Percentiles rank a stretch among this genome's conserved stretches.
phyloP scores from a whole-genome alignment of 257 asterid genomes.

The Nicotiana tabacum region DNA sequence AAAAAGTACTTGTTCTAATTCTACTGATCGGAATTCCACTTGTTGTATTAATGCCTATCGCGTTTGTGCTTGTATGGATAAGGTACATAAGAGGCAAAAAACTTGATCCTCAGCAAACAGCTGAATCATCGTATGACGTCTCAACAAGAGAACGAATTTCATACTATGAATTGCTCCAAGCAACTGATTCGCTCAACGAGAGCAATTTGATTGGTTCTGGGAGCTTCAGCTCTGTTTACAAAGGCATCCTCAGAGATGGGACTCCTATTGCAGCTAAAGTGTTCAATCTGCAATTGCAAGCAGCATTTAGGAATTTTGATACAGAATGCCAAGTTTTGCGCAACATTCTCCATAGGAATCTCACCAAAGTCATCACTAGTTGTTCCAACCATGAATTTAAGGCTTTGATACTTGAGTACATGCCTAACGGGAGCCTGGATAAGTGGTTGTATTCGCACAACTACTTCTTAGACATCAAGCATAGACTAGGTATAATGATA shows the following conservation, averaged over 20 bases:
- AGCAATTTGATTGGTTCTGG: background rate
- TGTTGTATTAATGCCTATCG: background rate
- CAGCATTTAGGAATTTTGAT: too few relatives aligned
- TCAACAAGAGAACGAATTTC: background rate
- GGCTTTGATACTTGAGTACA: background rate
- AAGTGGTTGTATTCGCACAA: constrained; percentile 10
- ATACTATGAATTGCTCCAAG: background rate
- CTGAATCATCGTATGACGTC: too few relatives aligned
- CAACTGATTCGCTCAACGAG: background rate
- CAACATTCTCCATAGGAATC: constrained; percentile 8
- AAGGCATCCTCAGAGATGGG: background rate
- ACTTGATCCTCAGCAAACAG: background rate
- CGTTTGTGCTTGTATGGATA: background rate
- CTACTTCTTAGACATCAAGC: background rate
- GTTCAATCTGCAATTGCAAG: too few relatives aligned
- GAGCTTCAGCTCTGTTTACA: too few relatives aligned
- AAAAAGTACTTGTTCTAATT: background rate
- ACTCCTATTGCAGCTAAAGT: background rate
- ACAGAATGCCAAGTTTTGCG: background rate
- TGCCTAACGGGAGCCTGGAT: constrained; percentile 3
- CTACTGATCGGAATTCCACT: background rate
- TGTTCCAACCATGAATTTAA: constrained; percentile 7
- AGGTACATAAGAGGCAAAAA: background rate
- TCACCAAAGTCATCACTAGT: background rate
- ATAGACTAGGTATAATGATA: background rate